Evolutionary conservation across 179 eudicot species (phyloP).

Genomic region (Gypsophila paniculata): DNA sequence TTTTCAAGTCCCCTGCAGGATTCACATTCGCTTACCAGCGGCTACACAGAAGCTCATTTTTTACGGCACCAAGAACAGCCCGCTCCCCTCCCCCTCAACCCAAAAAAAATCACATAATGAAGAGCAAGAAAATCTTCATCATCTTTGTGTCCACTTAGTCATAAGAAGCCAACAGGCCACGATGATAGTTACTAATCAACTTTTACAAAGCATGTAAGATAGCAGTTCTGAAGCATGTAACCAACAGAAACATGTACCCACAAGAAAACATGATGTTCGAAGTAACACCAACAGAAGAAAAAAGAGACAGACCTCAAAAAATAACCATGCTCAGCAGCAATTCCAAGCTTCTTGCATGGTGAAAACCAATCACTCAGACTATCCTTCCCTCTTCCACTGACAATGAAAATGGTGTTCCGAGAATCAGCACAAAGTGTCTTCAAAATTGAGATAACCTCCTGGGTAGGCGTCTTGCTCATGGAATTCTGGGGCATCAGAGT

Average conservation of each 20-base stretch:
- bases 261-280: not conserved
- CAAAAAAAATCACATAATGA: not conserved
- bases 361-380: conserved; percentile 70
- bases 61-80: too few relatives aligned
- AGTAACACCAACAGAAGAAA: not conserved
- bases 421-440: conserved; percentile 58
- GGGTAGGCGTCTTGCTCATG: conserved; percentile 57
- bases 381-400: conserved; percentile 82
- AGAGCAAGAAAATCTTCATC: not conserved
- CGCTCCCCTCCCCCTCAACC: not conserved
- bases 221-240: not conserved
- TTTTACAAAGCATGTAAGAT: not conserved
- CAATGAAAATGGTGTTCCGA: conserved; percentile 64
- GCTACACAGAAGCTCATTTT: too few relatives aligned
- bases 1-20: not conserved
- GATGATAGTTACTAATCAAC: conserved; percentile 10
- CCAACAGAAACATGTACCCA: not conserved
- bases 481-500: conserved; percentile 70
- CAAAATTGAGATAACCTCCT: conserved; percentile 56
- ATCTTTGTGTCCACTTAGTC: not conserved
- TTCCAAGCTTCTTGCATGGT: conserved; percentile 74
- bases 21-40: not conserved
- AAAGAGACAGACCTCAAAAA: conserved; percentile 53
- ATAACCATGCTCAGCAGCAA: conserved; percentile 94
- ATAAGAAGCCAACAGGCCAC: not conserved